phyloP scores from a whole-genome alignment of 2,329 filamentous ascomycete species.

The Alternaria brassicicola region DNA sequence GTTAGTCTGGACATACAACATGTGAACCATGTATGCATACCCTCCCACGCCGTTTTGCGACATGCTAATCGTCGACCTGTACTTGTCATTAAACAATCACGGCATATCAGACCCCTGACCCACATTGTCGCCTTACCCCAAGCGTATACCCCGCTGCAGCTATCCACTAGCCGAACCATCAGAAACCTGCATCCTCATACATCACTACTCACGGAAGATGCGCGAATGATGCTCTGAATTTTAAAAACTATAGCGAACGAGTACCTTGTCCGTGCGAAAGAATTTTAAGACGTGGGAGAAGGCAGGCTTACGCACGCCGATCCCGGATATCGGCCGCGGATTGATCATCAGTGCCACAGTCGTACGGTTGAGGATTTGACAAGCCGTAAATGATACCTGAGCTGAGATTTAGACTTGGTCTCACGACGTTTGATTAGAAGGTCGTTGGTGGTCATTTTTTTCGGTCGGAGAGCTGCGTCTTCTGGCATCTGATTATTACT shows the following conservation, averaged over 20 bases:
- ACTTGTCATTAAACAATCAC: background rate
- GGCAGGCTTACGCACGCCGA: conserved; percentile 1
- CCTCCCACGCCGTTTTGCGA: background rate
- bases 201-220: background rate
- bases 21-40: background rate
- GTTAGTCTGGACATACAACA: background rate
- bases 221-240: background rate
- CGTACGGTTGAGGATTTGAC: background rate
- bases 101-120: background rate
- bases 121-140: conserved; percentile 8
- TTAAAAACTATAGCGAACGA: background rate
- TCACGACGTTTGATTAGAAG: background rate
- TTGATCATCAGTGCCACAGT: background rate
- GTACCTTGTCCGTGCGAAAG: background rate
- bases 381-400: conserved; percentile 8
- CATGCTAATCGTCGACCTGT: background rate
- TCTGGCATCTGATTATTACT: background rate
- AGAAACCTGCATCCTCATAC: background rate
- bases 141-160: background rate
- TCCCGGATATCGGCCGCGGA: conserved; percentile 28
- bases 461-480: background rate
- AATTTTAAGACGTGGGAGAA: background rate
- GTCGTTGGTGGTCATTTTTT: background rate
- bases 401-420: background rate
- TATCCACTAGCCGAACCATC: background rate